Base-by-base conservation (phyloP, 1,139 yeast species). In the Chernovozyma sophiae-reginae region DNA sequence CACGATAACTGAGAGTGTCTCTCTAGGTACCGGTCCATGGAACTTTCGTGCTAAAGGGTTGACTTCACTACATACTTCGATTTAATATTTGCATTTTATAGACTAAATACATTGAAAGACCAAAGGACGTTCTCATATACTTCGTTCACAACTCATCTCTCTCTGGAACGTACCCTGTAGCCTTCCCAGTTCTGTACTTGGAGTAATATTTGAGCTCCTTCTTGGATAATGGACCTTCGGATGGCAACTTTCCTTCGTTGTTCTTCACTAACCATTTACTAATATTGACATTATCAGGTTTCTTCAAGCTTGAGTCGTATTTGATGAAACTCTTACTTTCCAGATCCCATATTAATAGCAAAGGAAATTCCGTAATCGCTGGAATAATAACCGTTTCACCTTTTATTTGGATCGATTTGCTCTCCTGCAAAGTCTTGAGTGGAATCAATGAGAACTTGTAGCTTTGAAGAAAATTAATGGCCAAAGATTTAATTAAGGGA, bases 401-500 rank as follows among this genome's bases (percentile, higher is more conserved):
- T 13, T 51, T 55, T 16, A 57, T 40, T 12, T 40, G 36, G 3
- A 39, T 25, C 8, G 44, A 39, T 26, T 53, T 44, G 7, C 44
- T 32, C 4, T 36, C 32, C 29, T 43, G 41, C 11, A 35, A 26
- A 7, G 45, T 41, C 35, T 34, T 35, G 20, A 43, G 30, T 2
- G 51, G 30, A n/a, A 59, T 43, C 51, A 56, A 45, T 4, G 61
- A 70, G 42, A 70, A 58, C 26, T 57, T 55, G 18, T 58, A 52
- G 0, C 52, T 39, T 4, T 48, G 56, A 26, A 83, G 57, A 57
- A 79, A 85, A 52, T 90, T 96, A 37, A 85, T 71, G 3, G 95
- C 92, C 46, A 90, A 62, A 1, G 86, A 68, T 56, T 85, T 86
- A 54, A 75, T 72, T 42, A 83, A 56, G 0, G 92, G 79, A 13